Base-by-base conservation (phyloP, 805 yeast species). In the Candida maesae region DNA sequence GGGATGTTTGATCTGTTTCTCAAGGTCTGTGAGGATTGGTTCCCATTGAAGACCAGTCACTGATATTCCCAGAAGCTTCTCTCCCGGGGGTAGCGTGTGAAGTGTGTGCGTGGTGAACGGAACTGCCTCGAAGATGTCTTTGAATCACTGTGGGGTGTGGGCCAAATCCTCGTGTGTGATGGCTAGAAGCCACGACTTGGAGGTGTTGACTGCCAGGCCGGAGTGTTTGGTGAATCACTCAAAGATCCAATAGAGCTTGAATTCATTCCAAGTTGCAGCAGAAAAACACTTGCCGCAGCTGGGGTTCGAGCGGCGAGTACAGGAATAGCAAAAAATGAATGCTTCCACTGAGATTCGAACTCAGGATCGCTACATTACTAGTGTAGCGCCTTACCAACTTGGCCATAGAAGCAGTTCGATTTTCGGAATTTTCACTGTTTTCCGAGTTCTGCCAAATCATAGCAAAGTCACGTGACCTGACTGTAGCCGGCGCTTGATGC, bases 301-400 rank as follows among this genome's bases (percentile, higher is more conserved):
- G 31, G 18, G 31, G 18, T 5, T 24, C 36, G 23, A 23, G 15
- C 13, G 27, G 10, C 21, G 27, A 16, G 29, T 24, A 12, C 24
- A 8, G 6, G 5, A 5, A 8, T 13, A 21, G 13, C 13, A 10
- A 29, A 53, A 60, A 56, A 56, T 52, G 50, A 46, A 20, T 73
- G 79, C 80, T 78, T 69, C 77, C 74, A 75, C 75, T 78, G 80
- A 76, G 81, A 76, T 67, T 76, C 75, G 82, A 76, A 76, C 82
- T 76, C 81, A 79, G 78, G 84, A 79, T 79, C 84, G 79, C 78
- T 72, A 79, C 85, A 79, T 78, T 79, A 79, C 84, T 78, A 79
- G 84, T 79, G 84, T 79, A 72, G 77, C 84, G 85, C 85, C 81
- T 81, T 78, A 79, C 84, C 85, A 77, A 67, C 74, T 70, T 68